phyloP scores from a whole-genome alignment of 352 stramenopile species.

The Halophytophthora polymorphica region DNA sequence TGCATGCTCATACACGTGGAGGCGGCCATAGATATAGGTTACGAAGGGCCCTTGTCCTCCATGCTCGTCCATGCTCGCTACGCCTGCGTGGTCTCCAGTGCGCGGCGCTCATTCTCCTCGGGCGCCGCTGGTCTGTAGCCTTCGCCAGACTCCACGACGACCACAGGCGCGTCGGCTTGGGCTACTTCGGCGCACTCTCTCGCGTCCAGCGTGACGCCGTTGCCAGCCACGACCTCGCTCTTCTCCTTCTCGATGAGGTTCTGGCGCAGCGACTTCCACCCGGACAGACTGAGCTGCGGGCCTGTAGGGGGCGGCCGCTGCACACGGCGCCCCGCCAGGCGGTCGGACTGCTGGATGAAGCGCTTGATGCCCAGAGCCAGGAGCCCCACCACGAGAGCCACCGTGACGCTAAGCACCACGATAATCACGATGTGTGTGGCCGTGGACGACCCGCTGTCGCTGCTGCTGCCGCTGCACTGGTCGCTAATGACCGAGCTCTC shows the following conservation, averaged over 20 bases:
- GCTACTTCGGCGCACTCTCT: no score
- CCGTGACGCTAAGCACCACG: constrained; percentile 1
- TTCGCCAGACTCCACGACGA: no score
- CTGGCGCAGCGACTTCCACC: constrained; percentile 37
- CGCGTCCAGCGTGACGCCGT: no score
- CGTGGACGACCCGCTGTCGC: constrained; percentile 1
- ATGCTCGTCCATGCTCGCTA: no score
- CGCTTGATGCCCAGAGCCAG: neutral
- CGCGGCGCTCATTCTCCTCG: no score
- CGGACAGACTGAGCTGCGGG: constrained; percentile 23
- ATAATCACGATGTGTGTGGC: constrained; percentile 6
- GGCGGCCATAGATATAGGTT: no score
- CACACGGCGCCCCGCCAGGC: neutral
- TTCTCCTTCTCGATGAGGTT: constrained; percentile 32
- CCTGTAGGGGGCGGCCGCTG: constrained; percentile 7
- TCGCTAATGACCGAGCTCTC: constrained; percentile 20
- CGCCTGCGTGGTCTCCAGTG: no score
- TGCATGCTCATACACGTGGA: no score
- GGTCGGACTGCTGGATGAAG: neutral
- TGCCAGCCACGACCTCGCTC: constrained; percentile 2
- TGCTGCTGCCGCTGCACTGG: constrained; percentile 18
- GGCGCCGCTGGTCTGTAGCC: no score
- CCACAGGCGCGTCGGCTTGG: no score
- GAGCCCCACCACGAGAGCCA: neutral
- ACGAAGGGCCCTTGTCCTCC: no score